These are phyloP conservation scores for Cladophialophora yegresii DNA, from an alignment of 2,329 filamentous ascomycete species.

Conservation along the genomic window DNA sequence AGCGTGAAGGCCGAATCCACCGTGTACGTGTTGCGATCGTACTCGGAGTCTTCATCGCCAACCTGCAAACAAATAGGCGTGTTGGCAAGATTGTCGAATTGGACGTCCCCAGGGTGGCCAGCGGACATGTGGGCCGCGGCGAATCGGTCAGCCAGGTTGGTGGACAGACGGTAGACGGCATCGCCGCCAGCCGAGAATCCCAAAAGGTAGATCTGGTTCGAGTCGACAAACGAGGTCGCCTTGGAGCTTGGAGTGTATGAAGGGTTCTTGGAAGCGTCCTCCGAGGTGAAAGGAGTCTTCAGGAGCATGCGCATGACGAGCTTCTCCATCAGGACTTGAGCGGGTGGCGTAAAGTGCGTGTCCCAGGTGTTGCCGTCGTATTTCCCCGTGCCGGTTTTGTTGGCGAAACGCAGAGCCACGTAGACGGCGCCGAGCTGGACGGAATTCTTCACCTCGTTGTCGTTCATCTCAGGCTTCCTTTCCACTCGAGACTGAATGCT, in stretches of 20 bases:
- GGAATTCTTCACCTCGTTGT: background rate
- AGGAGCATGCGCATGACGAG: background rate
- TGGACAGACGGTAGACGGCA: background rate
- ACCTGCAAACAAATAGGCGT: no score
- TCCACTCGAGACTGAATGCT: background rate
- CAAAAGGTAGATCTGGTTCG: slow-evolving; percentile 2
- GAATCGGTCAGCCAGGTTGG: slow-evolving; percentile 2
- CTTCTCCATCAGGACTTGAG: slow-evolving; percentile 2
- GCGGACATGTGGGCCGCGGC: no score
- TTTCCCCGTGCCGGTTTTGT: background rate
- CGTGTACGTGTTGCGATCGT: no score
- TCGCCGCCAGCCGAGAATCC: background rate
- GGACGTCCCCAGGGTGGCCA: no score
- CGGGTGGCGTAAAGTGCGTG: background rate
- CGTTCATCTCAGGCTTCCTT: background rate
- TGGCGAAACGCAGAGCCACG: slow-evolving; percentile 1
- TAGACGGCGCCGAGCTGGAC: background rate
- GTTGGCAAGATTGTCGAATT: no score
- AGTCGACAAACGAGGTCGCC: background rate
- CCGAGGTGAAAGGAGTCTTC: background rate
- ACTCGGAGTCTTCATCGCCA: no score
- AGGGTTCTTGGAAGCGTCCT: slow-evolving; percentile 3
- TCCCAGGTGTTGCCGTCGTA: slow-evolving; percentile 1
- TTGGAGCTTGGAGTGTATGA: background rate
- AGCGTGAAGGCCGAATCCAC: no score